Evolutionary conservation across 306 rosid genomes (phyloP), one percentile per base, ranked within the genome.

Genomic region (Cicer judaicum): DNA sequence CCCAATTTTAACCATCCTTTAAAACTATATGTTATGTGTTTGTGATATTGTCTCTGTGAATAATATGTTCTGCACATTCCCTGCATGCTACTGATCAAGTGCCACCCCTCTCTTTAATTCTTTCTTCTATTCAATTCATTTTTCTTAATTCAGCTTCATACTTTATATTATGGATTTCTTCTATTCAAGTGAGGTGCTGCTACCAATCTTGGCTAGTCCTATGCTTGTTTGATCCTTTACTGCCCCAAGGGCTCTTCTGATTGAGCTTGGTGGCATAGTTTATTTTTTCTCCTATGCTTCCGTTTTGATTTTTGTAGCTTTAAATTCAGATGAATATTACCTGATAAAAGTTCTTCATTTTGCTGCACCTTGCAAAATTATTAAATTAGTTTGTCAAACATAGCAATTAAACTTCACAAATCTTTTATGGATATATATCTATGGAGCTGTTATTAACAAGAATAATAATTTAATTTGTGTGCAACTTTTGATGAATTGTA

Each of bases 211-310:
- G 0, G 99, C 99, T 16, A 94, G 86, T 19, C 97, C 89, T 70
- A 94, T 94, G 90, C 93, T 94, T 18, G 97, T 94, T 67, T 82
- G 88, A 87, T 94, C 99, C 88, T 94, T 94, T 40, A 94, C 96
- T 5, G 92, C 97, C 47, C 96, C 97, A 54, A 94, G 64, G 62
- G 99, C 99, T 80, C 72, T 86, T 84, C 90, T 87, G 13, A 94
- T 72, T 72, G 86, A 90, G 86, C 89, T 90, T 39, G 84, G 87
- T 44, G 89, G 76, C 97, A 92, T 91, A 9, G 5, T 13, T 53
- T 56, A 8, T 8, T 8, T 50, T 50, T 18, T 16, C n/a, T 66
- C 43, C 43, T n/a, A 52, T 59, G 29, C 72, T 38, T 48, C 18
- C 68, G 1, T 61, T 54, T 39, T 73, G 46, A 66, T 78, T 68